Conservation (phyloP, 2,329 filamentous ascomycete species). For the Aureobasidium sp. region DNA sequence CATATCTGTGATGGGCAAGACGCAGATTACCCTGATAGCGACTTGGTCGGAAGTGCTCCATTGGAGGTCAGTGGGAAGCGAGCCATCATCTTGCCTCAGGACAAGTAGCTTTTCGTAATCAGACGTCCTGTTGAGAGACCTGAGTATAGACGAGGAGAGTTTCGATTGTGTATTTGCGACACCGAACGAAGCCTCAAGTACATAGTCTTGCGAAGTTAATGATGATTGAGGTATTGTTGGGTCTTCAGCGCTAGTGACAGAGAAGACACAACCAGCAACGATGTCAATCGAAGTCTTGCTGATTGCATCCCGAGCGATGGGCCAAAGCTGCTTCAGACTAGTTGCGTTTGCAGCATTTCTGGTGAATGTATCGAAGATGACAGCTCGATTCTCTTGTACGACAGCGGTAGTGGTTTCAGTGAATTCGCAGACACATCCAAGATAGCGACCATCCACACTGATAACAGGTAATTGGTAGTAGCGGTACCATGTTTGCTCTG, state of each 20-base stretch:
- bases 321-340: not conserved
- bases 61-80: constrained; percentile 6
- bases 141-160: not conserved
- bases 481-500: constrained; percentile 23
- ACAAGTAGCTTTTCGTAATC: not conserved
- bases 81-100: not conserved
- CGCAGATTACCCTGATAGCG: not conserved
- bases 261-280: not conserved
- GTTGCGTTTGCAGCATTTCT: not conserved
- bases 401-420: not conserved
- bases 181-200: not conserved
- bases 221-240: not conserved
- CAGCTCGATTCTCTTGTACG: not conserved
- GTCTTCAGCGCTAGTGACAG: not conserved
- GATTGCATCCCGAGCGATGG: not conserved
- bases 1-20: constrained; percentile 17
- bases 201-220: constrained; percentile 2
- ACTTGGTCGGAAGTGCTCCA: not conserved
- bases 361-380: not conserved
- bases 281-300: not conserved
- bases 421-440: constrained; percentile 13
- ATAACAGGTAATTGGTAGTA: constrained; percentile 22
- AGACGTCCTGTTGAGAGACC: not conserved
- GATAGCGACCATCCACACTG: constrained; percentile 8
- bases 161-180: not conserved